Evolutionary conservation across 2,329 filamentous ascomycete species (phyloP).

Genomic region (Aspergillus luchuensis): DNA sequence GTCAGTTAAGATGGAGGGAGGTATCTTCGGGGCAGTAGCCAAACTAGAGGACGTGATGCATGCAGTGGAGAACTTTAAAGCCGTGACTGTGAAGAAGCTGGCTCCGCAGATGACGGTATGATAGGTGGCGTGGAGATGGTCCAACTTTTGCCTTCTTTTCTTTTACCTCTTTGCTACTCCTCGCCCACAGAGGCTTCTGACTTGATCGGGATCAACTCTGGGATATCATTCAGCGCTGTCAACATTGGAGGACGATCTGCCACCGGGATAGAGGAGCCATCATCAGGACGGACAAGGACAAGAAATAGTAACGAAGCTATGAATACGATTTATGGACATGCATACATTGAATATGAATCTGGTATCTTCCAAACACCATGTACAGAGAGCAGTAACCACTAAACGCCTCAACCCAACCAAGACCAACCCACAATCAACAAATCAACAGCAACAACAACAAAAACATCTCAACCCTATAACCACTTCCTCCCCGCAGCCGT

Average conservation of each 20-base stretch:
- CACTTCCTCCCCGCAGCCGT: constrained; percentile 91
- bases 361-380: too few relatives aligned
- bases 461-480: constrained; percentile 54
- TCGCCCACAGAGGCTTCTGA: neutral
- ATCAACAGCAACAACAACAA: neutral
- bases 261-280: neutral
- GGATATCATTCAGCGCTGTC: too few relatives aligned
- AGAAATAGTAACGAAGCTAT: neutral
- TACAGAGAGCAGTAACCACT: neutral
- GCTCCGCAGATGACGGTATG: constrained; percentile 42
- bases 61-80: constrained; percentile 47
- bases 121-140: neutral
- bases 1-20: constrained; percentile 51
- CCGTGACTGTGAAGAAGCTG: constrained; percentile 45
- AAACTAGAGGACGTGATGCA: constrained; percentile 44
- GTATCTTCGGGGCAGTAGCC: constrained; percentile 47
- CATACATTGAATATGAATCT: neutral
- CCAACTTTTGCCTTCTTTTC: neutral
- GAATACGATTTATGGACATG: constrained; percentile 7
- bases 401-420: neutral
- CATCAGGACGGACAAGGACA: neutral
- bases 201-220: too few relatives aligned
- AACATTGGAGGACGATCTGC: neutral
- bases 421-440: constrained; percentile 3
- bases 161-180: neutral